These are phyloP conservation scores for Plasmopara halstedii DNA, from an alignment of 352 stramenopile species.

Conservation along the genomic window DNA sequence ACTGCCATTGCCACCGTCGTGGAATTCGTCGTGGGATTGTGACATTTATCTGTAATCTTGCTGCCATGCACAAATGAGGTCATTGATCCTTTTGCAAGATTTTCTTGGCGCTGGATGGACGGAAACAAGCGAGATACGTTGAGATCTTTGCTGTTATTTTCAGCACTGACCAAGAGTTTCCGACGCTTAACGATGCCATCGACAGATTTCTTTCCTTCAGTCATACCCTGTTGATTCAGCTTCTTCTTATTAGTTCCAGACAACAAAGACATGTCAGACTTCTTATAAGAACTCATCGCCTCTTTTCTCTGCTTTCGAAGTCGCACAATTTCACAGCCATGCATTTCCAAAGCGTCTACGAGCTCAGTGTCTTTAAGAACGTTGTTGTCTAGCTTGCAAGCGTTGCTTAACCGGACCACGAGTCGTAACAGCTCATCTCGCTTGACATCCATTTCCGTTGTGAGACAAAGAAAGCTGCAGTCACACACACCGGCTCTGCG, in stretches of 20 bases:
- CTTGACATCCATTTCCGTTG: constrained; percentile 15
- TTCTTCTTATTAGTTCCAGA: constrained; percentile 19
- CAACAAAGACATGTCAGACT: constrained; percentile 10
- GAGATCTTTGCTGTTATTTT: constrained; percentile 7
- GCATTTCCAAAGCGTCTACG: constrained; percentile 52
- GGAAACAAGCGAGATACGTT: constrained; percentile 20
- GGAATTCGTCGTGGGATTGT: constrained; percentile 16
- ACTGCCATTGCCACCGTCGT: constrained; percentile 15
- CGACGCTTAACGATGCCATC: constrained; percentile 28
- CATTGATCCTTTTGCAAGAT: constrained; percentile 19
- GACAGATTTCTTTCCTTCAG: constrained; percentile 17
- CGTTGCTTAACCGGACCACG: constrained; percentile 48
- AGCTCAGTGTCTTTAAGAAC: constrained; percentile 61
- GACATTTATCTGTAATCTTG: constrained; percentile 15
- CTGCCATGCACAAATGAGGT: constrained; percentile 21
- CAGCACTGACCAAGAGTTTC: constrained; percentile 32
- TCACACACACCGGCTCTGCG: neutral
- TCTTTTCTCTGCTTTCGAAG: constrained; percentile 29
- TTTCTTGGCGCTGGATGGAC: constrained; percentile 25
- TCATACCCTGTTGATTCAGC: constrained; percentile 22
- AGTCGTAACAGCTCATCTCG: constrained; percentile 34
- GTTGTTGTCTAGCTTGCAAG: constrained; percentile 49
- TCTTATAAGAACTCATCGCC: constrained; percentile 10
- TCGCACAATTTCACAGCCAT: constrained; percentile 45
- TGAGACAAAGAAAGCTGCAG: neutral